These are phyloP conservation scores for Diplodia seriata DNA, from an alignment of 2,329 filamentous ascomycete genomes.

Conservation along the genomic window DNA sequence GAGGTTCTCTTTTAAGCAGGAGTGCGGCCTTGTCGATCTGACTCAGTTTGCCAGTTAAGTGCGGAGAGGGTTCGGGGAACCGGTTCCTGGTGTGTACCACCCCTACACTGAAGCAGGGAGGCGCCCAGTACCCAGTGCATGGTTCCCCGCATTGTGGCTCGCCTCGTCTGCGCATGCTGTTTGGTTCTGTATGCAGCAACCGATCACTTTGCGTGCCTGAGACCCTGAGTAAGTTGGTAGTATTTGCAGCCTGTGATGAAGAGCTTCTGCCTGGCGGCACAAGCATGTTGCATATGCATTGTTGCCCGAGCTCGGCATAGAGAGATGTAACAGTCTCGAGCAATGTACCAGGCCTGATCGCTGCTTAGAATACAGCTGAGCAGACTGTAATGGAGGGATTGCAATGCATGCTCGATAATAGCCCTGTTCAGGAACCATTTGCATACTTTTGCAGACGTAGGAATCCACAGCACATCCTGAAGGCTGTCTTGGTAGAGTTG, in stretches of 20 bases:
- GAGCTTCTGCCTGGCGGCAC: neutral
- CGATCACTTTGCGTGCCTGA: neutral
- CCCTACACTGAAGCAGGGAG: neutral
- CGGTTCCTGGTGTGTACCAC: neutral
- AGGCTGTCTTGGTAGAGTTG: too few species aligned
- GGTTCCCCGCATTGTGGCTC: neutral
- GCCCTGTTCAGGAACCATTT: too few species aligned
- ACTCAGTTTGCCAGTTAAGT: neutral
- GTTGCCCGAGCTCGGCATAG: neutral
- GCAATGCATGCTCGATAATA: too few species aligned
- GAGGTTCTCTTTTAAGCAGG: too few species aligned
- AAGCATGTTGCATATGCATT: neutral
- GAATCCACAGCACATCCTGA: too few species aligned
- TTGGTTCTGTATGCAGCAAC: neutral
- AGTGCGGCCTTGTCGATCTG: neutral
- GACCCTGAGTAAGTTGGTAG: neutral
- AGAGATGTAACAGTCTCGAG: neutral
- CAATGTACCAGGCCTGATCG: neutral
- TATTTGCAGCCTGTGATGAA: neutral
- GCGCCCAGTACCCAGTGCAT: neutral
- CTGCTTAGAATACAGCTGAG: neutral
- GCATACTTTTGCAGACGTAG: too few species aligned
- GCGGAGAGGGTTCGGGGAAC: neutral
- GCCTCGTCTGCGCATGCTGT: neutral
- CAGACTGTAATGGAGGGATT: neutral